Conservation (phyloP, 2,329 filamentous ascomycete genomes). For the Paracorniculantispora psalliotae region DNA sequence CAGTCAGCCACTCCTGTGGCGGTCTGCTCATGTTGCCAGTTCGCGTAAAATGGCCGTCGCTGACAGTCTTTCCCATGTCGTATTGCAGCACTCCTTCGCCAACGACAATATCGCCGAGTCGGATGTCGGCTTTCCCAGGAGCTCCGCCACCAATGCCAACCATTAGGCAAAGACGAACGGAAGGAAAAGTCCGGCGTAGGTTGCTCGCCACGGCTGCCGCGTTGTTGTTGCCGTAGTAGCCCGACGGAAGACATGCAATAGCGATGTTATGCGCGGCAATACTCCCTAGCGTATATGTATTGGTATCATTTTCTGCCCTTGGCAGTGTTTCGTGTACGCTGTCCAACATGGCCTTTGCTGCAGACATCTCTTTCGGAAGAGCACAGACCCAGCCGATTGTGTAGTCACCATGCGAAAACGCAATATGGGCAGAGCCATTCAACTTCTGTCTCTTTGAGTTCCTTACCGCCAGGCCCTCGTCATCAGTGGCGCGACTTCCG, state of each 20-base stretch:
- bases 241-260: conserved; percentile 17
- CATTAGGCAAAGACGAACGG: conserved; percentile 15
- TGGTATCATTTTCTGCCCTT: conserved; percentile 15
- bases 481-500: too few species aligned
- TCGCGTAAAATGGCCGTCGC: conserved; percentile 5
- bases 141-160: conserved; percentile 27
- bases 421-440: neutral
- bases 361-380: conserved; percentile 18
- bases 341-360: conserved; percentile 19
- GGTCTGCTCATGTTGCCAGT: conserved; percentile 12
- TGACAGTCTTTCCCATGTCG: conserved; percentile 17
- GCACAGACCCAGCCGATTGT: conserved; percentile 24
- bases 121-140: conserved; percentile 16
- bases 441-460: neutral
- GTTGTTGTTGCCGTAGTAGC: conserved; percentile 14
- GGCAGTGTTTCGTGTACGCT: conserved; percentile 10
- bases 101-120: conserved; percentile 20
- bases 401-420: conserved; percentile 13
- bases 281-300: conserved; percentile 16
- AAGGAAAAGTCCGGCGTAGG: conserved; percentile 15
- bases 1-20: neutral
- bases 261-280: conserved; percentile 18
- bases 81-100: conserved; percentile 18
- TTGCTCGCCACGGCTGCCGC: conserved; percentile 14
- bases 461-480: neutral